Evolutionary conservation across 2,329 filamentous ascomycete genomes (phyloP), one percentile per base, ranked within the genome.

Genomic region (Volutella citrinella): DNA sequence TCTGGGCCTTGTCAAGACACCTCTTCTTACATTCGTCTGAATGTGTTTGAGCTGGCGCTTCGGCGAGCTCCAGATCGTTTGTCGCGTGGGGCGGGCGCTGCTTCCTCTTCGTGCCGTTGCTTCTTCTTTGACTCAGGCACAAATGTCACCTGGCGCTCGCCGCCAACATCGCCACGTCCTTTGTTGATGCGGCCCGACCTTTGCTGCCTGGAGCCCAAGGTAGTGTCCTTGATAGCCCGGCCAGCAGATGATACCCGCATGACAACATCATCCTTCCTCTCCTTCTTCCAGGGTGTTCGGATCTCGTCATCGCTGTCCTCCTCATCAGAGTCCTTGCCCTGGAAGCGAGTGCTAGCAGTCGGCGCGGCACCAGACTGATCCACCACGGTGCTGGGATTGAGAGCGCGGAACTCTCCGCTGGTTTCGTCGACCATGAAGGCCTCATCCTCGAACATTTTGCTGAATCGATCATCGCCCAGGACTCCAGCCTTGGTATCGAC

Each of bases 391-490:
- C 87, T 95, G 5, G 93, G 88, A 58, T 98, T 98, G 63, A 95
- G 80, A 27, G 83, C 75, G 39, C 82, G 78, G 70, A 95, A 98
- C 60, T 97, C 91, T 52, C 80, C 75, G 45, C 84, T 94, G 23
- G 69, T 83, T 65, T 98, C 93, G 60, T 98, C 91, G 39, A 98
- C 86, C 51, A 78, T 78, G 61, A 95, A 97, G 37, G 95, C 90
- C 52, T 90, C 84, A 59, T 97, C 88, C 56, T 96, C 83, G 66
- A 97, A 98, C 42, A 98, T 66, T 49, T 82, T 80, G 48, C 76
- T 76, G 74, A 98, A 97, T 69, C 93, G 90, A 31, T 81, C 74
- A 60, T 98, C 93, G 39, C 78, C 79, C 34, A 98, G 78, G 21
- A 95, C 65, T 39, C 80, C 82, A 43, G 74, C 79, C 45, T 72